Base-by-base conservation (phyloP, 2,329 filamentous ascomycete genomes). In the Tolypocladium album region DNA sequence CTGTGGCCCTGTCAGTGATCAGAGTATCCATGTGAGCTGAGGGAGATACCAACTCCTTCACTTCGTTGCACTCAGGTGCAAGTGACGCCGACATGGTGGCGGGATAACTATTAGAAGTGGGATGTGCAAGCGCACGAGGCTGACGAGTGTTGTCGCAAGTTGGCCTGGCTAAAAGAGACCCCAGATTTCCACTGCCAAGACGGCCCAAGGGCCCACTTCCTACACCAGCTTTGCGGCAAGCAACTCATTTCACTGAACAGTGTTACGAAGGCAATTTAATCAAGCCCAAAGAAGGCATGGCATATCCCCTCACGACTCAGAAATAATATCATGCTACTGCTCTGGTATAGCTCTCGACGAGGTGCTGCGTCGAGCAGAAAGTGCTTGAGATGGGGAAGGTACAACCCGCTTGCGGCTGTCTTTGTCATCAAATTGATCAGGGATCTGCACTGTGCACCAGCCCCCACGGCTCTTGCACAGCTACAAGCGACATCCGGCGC, bases 61-160 rank as follows among this genome's bases (percentile, higher is more conserved):
- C 84, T 70, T 96, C 88, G 67, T 97, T 97, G 74, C 93, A 97
- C 75, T 97, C 92, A 27, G 92, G 89, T 57, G 93, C 92, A 67
- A 99, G 82, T 57, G 94, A 99, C 61, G 93, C 90, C 61, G 94
- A 96, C 94, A 97, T 61, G 31, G 17, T 58, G 57, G 42, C 22
- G 50, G 24, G 6, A 24, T 11, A 8, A 4, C 27, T 31, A 5
- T 22, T 13, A 17, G 57, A 42, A 13, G 45, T 34, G 24, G 38
- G 13, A 55, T n/a, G 31, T 55, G 31, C 50, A 22, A 22, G 31
- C 13, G 50, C 34, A 53, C n/a, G 50, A 17, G 27, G 47, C 50
- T 36, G 20, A 11, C 15, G 2, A 15, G 20, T 5, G 20, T 22
- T 38, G 17, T 20, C 50, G 31, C 31, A 13, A 36, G 50, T 17